Evolutionary conservation across 139 green algal genomes (phyloP).

Genomic region (Coelastrella sp.): DNA sequence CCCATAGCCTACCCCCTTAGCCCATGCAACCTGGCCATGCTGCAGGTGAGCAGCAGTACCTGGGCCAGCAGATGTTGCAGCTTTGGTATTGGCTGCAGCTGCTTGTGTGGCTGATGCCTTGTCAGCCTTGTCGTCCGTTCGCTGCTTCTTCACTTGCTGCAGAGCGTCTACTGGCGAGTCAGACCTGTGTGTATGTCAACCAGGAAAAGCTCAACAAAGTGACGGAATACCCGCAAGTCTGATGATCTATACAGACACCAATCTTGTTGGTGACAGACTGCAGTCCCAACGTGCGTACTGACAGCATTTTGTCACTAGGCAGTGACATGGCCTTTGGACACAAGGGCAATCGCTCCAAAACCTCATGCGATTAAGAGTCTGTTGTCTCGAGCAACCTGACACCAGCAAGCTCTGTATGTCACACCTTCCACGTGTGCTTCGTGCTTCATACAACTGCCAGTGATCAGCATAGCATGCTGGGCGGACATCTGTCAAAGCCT

Average conservation of each 20-base stretch:
- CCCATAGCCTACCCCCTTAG: constrained; percentile 74
- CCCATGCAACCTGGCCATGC: constrained; percentile 56
- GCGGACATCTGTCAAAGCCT: constrained; percentile 66
- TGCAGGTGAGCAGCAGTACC: not conserved
- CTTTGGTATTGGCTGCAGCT: not conserved
- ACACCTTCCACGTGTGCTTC: constrained; percentile 54
- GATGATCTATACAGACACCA: too few relatives aligned
- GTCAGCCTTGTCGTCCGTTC: not conserved
- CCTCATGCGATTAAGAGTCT: not conserved
- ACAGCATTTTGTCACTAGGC: too few relatives aligned
- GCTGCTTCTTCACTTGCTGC: constrained; percentile 36
- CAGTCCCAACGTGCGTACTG: too few relatives aligned
- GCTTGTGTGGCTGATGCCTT: not conserved
- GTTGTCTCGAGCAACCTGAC: not conserved
- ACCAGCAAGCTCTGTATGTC: not conserved
- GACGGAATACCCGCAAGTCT: too few relatives aligned
- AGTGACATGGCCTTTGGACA: not conserved
- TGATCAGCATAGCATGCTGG: constrained; percentile 44
- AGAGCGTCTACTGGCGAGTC: not conserved
- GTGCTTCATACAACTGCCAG: constrained; percentile 49
- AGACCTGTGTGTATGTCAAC: not conserved
- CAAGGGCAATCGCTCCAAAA: not conserved
- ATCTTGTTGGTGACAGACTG: too few relatives aligned
- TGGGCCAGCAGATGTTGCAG: not conserved
- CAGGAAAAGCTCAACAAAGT: not conserved